Evolutionary conservation across 805 yeast species (phyloP), one percentile per base, ranked within the genome.

Genomic region (Starmerella geochares): DNA sequence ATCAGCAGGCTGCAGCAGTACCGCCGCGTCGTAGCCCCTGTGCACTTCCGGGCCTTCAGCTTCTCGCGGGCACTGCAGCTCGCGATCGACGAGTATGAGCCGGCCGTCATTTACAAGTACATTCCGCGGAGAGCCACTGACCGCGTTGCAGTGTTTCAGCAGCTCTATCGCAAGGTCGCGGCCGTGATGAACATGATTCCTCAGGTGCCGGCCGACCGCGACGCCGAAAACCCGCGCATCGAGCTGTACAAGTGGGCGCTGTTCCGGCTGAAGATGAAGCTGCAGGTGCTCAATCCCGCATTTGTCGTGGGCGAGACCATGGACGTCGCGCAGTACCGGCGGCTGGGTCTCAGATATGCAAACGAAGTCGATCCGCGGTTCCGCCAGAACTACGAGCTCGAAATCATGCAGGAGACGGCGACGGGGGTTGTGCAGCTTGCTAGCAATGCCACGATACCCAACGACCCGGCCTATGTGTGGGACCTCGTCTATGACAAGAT

Each of bases 1-100:
- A 9, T 4, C n/a, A 20, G 14, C 10, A 5, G 19, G 24, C 33
- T 40, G 13, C 3, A 4, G 24, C 23, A 8, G 2, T 40, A 40
- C 17, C 33, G 27, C 13, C 28, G 28, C 13, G 24, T 7, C 31
- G 23, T 40, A 16, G 5, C n/a, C 13, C 16, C 44, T 8, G 16
- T 11, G 6, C 4, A 4, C 9, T 40, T 40, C 17, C 32, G 33
- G 13, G 33, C 33, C 3, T 28, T 27, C 33, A 27, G 24, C 33
- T 25, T 5, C 16, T 40, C 44, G n/a, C 44, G 44, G 5, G 33
- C 44, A 16, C n/a, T 40, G 24, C 44, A 40, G 44, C 33, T 25
- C 2, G 44, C 33, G 23, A 8, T 40, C 10, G 41, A 37, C 24
- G 41, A 37, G 20, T 37, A 37, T n/a, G 41, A 37, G 19, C 19